Conservation (phyloP, 208 protist species). For the Leishmania lainsoni region DNA sequence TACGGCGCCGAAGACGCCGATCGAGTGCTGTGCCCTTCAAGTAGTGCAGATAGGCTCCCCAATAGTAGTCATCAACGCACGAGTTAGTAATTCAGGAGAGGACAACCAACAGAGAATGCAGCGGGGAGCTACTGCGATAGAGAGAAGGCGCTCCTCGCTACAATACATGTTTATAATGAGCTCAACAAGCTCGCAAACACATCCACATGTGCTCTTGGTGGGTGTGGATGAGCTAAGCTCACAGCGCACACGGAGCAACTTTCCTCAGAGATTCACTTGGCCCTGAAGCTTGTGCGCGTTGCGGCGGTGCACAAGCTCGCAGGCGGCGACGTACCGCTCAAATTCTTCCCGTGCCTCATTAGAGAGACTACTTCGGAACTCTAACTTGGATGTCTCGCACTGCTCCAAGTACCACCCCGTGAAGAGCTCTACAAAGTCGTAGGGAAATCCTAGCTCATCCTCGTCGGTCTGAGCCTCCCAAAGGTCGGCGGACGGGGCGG, state of each 20-base stretch:
- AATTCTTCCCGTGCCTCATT: slow-evolving; percentile 73
- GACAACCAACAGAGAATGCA: background rate
- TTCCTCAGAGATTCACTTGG: slow-evolving; percentile 60
- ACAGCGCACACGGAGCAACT: no score
- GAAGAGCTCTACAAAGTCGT: slow-evolving; percentile 97
- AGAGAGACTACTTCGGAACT: slow-evolving; percentile 50
- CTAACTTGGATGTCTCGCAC: slow-evolving; percentile 53
- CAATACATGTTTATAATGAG: no score
- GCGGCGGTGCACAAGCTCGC: slow-evolving; percentile 84
- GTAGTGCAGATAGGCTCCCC: background rate
- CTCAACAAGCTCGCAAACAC: background rate
- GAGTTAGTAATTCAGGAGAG: background rate
- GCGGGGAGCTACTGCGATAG: background rate
- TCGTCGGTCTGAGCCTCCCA: slow-evolving; percentile 97
- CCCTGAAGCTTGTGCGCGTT: slow-evolving; percentile 92
- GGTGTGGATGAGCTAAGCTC: background rate
- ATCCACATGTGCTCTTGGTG: background rate
- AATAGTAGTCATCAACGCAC: no score
- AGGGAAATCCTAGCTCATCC: slow-evolving; percentile 95
- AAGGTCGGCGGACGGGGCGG: slow-evolving; percentile 93
- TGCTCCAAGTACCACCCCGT: slow-evolving; percentile 83
- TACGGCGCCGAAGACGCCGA: background rate
- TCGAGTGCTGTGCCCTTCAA: background rate
- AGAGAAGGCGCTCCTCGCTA: no score
- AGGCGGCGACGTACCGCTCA: slow-evolving; percentile 59